A percentile compares a stretch with the other conserved stretches of the same genome.
These are phyloP conservation scores for Rhodamnia argentea DNA, from an alignment of 345 rosid genomes.

Conservation along the genomic window DNA sequence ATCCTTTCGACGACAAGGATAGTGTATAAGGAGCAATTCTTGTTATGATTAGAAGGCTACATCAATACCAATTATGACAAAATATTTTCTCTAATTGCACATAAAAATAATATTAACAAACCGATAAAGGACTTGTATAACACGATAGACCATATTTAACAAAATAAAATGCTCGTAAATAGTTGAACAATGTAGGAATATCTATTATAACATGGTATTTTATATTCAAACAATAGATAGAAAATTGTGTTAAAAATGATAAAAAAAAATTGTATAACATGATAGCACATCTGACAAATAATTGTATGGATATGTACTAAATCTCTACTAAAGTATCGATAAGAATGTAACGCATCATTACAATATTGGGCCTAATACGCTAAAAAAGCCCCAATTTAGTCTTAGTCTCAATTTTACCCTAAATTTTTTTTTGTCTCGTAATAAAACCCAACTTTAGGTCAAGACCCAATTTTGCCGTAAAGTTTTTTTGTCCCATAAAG, in stretches of 20 bases:
- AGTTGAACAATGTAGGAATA: neutral
- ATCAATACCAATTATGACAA: neutral
- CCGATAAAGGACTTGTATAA: too few species aligned
- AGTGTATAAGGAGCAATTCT: neutral
- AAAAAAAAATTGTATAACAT: neutral
- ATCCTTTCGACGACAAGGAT: neutral
- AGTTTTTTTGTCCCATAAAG: too few species aligned
- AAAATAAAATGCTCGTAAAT: neutral
- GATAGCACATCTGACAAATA: neutral
- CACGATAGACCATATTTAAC: neutral
- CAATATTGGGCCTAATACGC: too few species aligned
- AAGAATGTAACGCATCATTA: neutral
- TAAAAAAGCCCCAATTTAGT: too few species aligned
- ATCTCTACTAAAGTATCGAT: neutral
- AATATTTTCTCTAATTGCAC: neutral
- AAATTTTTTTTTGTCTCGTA: too few species aligned
- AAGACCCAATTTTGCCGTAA: too few species aligned
- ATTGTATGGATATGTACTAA: too few species aligned
- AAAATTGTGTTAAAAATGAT: too few species aligned
- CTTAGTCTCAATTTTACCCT: too few species aligned
- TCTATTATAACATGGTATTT: neutral
- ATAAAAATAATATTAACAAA: too few species aligned
- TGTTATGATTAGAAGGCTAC: neutral
- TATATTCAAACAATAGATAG: too few species aligned
- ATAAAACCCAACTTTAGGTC: too few species aligned